phyloP scores from a whole-genome alignment of 1,139 yeast species.

The Meyerozyma guilliermondii region DNA sequence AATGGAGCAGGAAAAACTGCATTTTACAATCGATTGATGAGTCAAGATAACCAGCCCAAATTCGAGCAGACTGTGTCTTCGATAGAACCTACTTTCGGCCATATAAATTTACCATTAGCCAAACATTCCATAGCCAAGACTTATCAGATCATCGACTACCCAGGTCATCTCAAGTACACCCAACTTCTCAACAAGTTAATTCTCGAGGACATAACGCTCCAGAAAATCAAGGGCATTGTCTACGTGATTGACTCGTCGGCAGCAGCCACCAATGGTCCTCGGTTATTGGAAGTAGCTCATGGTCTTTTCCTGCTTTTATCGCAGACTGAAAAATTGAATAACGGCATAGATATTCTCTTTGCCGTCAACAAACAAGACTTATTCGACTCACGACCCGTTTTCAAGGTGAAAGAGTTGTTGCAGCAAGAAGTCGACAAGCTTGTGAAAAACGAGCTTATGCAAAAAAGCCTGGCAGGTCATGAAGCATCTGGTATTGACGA shows the following conservation, averaged over 20 bases:
- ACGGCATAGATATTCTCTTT: constrained; percentile 65
- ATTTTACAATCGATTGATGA: constrained; percentile 38
- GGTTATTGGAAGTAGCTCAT: constrained; percentile 41
- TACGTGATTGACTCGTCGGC: constrained; percentile 66
- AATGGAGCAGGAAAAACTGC: constrained; percentile 73
- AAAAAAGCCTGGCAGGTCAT: constrained; percentile 13
- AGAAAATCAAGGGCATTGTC: constrained; percentile 56
- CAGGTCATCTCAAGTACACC: constrained; percentile 77
- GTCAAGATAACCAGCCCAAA: constrained; percentile 7
- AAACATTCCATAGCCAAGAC: constrained; percentile 25
- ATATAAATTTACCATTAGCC: constrained; percentile 31
- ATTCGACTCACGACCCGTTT: constrained; percentile 73
- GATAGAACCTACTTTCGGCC: constrained; percentile 33
- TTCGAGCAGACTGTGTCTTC: constrained; percentile 37
- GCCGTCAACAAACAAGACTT: constrained; percentile 82
- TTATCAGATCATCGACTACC: constrained; percentile 66
- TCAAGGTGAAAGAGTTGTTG: constrained; percentile 51
- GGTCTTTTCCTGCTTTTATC: constrained; percentile 52
- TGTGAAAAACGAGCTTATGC: constrained; percentile 40
- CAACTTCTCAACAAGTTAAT: constrained; percentile 41
- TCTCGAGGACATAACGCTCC: constrained; percentile 39
- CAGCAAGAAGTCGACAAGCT: constrained; percentile 62
- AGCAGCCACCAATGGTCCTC: constrained; percentile 10
- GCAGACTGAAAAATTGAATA: constrained; percentile 53
- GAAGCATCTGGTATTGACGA: constrained; percentile 29